Evolutionary conservation across 352 stramenopile species (phyloP).

Genomic region (Phytophthora macrochlamydospora): DNA sequence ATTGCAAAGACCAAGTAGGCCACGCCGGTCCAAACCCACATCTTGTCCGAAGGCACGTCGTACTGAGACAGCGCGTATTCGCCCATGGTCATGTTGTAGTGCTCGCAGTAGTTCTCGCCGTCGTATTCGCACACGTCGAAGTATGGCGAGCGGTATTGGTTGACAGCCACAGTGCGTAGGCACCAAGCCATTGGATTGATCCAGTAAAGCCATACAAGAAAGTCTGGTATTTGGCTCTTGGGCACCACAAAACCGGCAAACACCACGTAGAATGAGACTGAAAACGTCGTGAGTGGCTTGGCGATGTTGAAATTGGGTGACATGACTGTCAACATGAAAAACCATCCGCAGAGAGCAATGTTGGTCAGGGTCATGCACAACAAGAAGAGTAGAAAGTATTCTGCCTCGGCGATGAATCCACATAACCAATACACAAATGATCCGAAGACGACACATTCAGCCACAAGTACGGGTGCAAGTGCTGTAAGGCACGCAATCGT

Average conservation of each 20-base stretch:
- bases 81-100: constrained; percentile 35
- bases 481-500: neutral
- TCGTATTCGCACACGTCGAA: constrained; percentile 37
- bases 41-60: constrained; percentile 31
- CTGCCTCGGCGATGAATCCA: neutral
- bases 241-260: constrained; percentile 34
- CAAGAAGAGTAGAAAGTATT: neutral
- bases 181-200: constrained; percentile 56
- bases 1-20: constrained; percentile 24
- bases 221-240: constrained; percentile 20
- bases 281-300: neutral
- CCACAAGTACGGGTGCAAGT: neutral
- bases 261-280: constrained; percentile 13
- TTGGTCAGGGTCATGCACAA: neutral
- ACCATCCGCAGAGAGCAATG: neutral
- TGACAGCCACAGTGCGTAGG: constrained; percentile 36
- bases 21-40: constrained; percentile 33
- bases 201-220: constrained; percentile 63
- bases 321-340: constrained; percentile 28
- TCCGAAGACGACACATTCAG: constrained; percentile 22
- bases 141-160: constrained; percentile 33
- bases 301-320: constrained; percentile 2
- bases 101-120: constrained; percentile 30
- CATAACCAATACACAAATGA: constrained; percentile 1
- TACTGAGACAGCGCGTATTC: constrained; percentile 37